phyloP scores from a whole-genome alignment of 2,329 filamentous ascomycete genomes.

The Zelopaecilomyces penicillatus region DNA sequence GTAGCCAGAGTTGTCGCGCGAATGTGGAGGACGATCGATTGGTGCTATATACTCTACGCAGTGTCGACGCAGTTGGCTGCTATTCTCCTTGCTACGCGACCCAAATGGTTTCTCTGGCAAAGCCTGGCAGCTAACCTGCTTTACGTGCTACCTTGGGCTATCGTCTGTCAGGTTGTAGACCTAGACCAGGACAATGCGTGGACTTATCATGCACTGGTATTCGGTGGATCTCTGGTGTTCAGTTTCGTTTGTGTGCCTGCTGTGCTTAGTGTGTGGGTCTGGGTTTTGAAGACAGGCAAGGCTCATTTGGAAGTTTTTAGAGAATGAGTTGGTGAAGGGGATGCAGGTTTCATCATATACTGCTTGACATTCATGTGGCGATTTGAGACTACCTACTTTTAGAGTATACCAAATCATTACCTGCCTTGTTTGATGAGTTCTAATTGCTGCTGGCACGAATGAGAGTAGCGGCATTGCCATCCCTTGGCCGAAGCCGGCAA shows the following conservation, averaged over 20 bases:
- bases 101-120: slow-evolving; percentile 61
- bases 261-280: slow-evolving; percentile 43
- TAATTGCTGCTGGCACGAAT: slow-evolving; percentile 1
- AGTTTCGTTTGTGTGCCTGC: slow-evolving; percentile 50
- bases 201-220: slow-evolving; percentile 58
- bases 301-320: slow-evolving; percentile 30
- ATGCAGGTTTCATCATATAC: no score
- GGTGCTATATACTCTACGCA: slow-evolving; percentile 65
- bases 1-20: slow-evolving; percentile 53
- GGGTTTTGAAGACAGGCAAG: slow-evolving; percentile 37
- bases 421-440: no score
- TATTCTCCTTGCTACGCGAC: slow-evolving; percentile 54
- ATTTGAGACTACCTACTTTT: no score
- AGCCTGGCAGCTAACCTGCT: slow-evolving; percentile 57
- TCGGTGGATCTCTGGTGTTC: slow-evolving; percentile 61
- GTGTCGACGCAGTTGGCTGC: slow-evolving; percentile 56
- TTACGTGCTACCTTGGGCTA: slow-evolving; percentile 64
- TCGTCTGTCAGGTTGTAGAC: slow-evolving; percentile 44
- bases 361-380: no score
- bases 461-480: slow-evolving; percentile 9
- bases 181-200: slow-evolving; percentile 50
- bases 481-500: slow-evolving; percentile 17
- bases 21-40: slow-evolving; percentile 57
- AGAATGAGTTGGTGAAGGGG: slow-evolving; percentile 4
- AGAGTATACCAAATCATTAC: no score